Evolutionary conservation across 305 asterid species (phyloP), one percentile per base, ranked within the genome.

Genomic region (Fraxinus sp.): DNA sequence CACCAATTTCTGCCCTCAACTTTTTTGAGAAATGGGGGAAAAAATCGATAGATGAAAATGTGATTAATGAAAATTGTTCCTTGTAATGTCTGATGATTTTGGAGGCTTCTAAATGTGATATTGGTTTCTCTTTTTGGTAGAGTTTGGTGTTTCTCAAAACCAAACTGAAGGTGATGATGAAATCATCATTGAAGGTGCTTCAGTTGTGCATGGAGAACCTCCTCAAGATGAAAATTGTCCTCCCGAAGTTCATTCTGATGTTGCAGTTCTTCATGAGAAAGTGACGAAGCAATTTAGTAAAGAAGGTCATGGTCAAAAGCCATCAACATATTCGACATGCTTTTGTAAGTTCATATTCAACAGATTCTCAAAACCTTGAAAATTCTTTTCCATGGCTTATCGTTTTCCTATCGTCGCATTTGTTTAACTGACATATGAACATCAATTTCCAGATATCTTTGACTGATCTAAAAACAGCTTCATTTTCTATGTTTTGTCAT

Each of bases 311-410:
- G 99, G 97, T 80, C 96, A 91, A 89, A 94, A 91, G 90, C 98
- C 99, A 79, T 90, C 99, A 57, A 96, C 95, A 84, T 94, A 94
- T 84, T 94, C 99, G 16, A 96, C 98, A 79, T 96, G 99, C 91
- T 96, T 96, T 79, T 76, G 99, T 96, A 92, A 92, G 97, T 89
- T 62, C 57, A 46, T 13, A 32, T 52, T 39, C 62, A 66, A 36
- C 33, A 35, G 41, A 78, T 77, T 82, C 30, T 52, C 33, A 78
- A 62, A 77, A 68, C 57, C 39, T 75, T 75, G 77, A 30, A 18
- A 32, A 24, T 82, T 82, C 20, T 68, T 68, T 77, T 49, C 32
- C 20, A 74, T 26, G 24, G 35, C 16, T 43, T 64, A 24, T n/a
- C n/a, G 9, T 22, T 13, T 30, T 77, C 2, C 6, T 49, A 14